Base-by-base conservation (phyloP, 2,329 filamentous ascomycete species). In the Aspergillus clavatus region DNA sequence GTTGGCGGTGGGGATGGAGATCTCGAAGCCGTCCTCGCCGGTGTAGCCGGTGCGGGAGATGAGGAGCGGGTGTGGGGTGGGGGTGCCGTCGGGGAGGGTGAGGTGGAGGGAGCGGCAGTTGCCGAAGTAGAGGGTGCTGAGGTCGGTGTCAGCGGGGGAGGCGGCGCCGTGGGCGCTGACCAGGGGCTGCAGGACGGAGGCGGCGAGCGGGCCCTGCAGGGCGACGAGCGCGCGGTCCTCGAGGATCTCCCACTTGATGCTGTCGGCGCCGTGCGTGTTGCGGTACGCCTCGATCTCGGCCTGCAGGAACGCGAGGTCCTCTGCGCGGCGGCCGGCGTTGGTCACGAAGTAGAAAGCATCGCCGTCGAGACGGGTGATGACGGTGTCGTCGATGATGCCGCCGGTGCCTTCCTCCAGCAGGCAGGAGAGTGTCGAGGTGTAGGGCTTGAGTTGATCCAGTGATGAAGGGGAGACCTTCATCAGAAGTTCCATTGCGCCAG, bases 1-100 rank as follows among this genome's bases (percentile, higher is more conserved):
- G 57, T 83, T 79, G 19, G 77, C 76, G 0, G 80, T 77, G 1
- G 85, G 81, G 58, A 96, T 86, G 31, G 87, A 93, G 61, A 98
- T 88, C 73, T 98, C 93, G 70, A 98, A 98, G 33, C 93, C 93
- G 67, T 98, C 93, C 73, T 98, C 93, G 48, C 93, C 93, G 0
- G 93, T 98, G 74, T 98, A 98, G 4, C 93, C 93, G 38, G 86
- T 93, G 49, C 93, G 82, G 63, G 84, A 90, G 62, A 96, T 83
- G 40, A 96, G 78, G 38, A 93, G 63, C 54, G 76, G 68, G 49
- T 76, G 59, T 49, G 75, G 57, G 18, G 69, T 69, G 49, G 71
- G 71, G 28, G 76, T 77, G 36, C 77, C 78, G 28, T 75, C 70
- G 11, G 68, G 62, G 10, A 87, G 73, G 51, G 76, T 79, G 42